phyloP scores from a whole-genome alignment of 768 basidiomycete species.

The Tylopilus felleus region DNA sequence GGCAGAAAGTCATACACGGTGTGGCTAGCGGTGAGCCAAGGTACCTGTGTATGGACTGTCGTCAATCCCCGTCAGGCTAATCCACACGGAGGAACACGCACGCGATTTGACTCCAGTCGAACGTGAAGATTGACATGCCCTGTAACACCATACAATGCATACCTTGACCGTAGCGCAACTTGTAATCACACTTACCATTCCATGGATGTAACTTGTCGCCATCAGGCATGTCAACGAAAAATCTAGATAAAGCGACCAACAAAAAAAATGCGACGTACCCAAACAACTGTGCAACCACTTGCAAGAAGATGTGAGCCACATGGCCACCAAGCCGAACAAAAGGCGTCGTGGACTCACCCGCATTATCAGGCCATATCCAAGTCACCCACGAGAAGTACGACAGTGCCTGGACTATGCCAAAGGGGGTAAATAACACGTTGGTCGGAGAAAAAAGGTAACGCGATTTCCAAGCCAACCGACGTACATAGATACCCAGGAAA shows the following conservation, averaged over 20 bases:
- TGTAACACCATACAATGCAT: background rate
- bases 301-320: slow-evolving; percentile 11
- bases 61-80: background rate
- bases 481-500: slow-evolving; percentile 45
- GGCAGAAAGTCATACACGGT: slow-evolving; percentile 42
- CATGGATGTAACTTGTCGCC: slow-evolving; percentile 35
- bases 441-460: background rate
- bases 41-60: slow-evolving; percentile 14
- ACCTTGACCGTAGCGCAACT: background rate
- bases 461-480: slow-evolving; percentile 10
- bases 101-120: slow-evolving; percentile 76
- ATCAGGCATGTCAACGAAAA: background rate
- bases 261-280: slow-evolving; percentile 33
- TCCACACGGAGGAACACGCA: slow-evolving; percentile 16
- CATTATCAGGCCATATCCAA: slow-evolving; percentile 48
- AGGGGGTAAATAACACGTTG: slow-evolving; percentile 16
- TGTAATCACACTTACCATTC: slow-evolving; percentile 36
- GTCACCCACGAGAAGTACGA: slow-evolving; percentile 60
- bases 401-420: slow-evolving; percentile 40
- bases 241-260: background rate
- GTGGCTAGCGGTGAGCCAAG: slow-evolving; percentile 57
- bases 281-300: slow-evolving; percentile 46
- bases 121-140: slow-evolving; percentile 73
- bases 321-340: slow-evolving; percentile 13
- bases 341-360: slow-evolving; percentile 34